A percentile compares a stretch with the other conserved stretches of the same genome.
Conservation (phyloP, 1,284 basidiomycete species). For the Cryptococcus deneoformans region DNA sequence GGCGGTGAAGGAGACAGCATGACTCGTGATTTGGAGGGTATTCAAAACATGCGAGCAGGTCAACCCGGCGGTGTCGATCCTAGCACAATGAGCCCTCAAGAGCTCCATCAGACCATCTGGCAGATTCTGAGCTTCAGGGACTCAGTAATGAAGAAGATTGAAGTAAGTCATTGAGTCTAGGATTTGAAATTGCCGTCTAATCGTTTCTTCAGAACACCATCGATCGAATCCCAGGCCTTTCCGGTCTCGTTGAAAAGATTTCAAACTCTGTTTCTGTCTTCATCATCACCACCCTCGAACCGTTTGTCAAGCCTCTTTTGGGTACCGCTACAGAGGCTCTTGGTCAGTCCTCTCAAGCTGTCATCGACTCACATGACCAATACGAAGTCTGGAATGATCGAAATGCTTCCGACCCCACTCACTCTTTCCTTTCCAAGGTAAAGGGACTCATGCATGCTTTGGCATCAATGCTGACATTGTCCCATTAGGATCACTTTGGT, state of each 20-base stretch:
- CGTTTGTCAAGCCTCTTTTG: slow-evolving; percentile 68
- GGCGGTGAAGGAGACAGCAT: slow-evolving; percentile 57
- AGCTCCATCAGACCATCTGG: slow-evolving; percentile 77
- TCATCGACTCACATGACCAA: slow-evolving; percentile 75
- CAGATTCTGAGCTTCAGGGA: slow-evolving; percentile 83
- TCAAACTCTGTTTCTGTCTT: slow-evolving; percentile 78
- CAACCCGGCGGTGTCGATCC: slow-evolving; percentile 61
- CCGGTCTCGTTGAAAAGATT: slow-evolving; percentile 78
- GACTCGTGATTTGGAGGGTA: slow-evolving; percentile 68
- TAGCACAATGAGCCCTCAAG: slow-evolving; percentile 81
- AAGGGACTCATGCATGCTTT: not conserved
- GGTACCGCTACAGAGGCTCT: slow-evolving; percentile 69
- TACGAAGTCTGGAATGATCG: slow-evolving; percentile 76
- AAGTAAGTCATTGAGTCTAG: slow-evolving; percentile 48
- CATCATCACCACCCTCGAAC: slow-evolving; percentile 72
- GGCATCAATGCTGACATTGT: not conserved
- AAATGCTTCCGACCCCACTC: slow-evolving; percentile 78
- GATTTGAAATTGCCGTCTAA: not conserved
- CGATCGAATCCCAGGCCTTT: slow-evolving; percentile 60
- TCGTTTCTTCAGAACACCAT: slow-evolving; percentile 57
- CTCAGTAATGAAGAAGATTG: slow-evolving; percentile 78
- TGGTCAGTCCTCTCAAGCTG: slow-evolving; percentile 63
- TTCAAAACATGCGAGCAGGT: slow-evolving; percentile 65
- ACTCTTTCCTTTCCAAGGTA: slow-evolving; percentile 56
- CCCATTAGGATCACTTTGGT: slow-evolving; percentile 37